Percentiles rank a stretch among this genome's conserved stretches.
These are phyloP conservation scores for Trypethelium eluteriae DNA, from an alignment of 495 filamentous ascomycete species.

Conservation along the genomic window DNA sequence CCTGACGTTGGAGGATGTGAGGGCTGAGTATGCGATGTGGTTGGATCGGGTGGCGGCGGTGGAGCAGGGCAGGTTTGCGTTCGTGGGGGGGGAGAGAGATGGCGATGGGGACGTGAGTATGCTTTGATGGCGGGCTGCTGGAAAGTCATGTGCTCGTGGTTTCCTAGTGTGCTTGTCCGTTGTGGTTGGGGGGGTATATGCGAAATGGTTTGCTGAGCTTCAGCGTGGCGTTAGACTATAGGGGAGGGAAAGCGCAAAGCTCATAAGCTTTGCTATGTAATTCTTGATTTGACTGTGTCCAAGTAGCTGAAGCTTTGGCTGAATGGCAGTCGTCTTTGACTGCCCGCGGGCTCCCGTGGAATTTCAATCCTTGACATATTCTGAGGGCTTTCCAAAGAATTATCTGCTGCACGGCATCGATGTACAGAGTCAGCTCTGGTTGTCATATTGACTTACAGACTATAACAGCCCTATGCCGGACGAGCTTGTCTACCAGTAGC, in stretches of 20 bases:
- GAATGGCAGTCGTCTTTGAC: no score
- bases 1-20: conserved; percentile 73
- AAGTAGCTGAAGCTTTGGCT: no score
- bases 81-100: conserved; percentile 40
- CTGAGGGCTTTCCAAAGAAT: no score
- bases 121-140: not conserved
- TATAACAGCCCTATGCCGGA: no score
- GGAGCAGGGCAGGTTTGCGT: conserved; percentile 55
- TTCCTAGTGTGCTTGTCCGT: no score
- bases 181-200: no score
- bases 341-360: no score
- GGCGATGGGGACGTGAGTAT: conserved; percentile 15
- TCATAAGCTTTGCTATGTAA: not conserved
- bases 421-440: no score
- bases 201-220: not conserved
- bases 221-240: not conserved
- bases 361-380: no score
- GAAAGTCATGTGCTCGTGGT: not conserved
- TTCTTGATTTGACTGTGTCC: not conserved
- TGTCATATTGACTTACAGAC: no score
- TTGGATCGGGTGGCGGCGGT: conserved; percentile 65
- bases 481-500: no score
- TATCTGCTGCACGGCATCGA: no score
- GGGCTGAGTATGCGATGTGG: conserved; percentile 77
- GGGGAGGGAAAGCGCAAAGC: not conserved